Percentiles rank a stretch among this genome's conserved stretches.
These are phyloP conservation scores for Phytopythium sindhum DNA, from an alignment of 352 stramenopile species.

Conservation along the genomic window DNA sequence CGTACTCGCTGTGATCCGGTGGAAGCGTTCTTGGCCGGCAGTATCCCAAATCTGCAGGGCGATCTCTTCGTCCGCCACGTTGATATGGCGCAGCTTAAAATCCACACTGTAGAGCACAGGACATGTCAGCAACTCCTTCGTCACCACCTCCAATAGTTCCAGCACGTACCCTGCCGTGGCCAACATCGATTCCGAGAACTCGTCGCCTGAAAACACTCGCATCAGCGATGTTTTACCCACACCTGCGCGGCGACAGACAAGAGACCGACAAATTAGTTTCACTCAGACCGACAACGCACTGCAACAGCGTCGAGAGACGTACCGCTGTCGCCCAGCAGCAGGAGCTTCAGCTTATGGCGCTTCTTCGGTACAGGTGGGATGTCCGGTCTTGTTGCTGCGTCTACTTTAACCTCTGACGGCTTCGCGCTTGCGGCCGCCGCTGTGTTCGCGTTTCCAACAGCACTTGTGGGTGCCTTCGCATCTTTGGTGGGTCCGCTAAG, in stretches of 20 bases:
- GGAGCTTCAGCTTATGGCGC: slow-evolving; percentile 86
- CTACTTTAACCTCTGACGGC: slow-evolving; percentile 7
- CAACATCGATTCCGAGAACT: slow-evolving; percentile 89
- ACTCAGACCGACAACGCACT: neutral
- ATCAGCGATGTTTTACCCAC: slow-evolving; percentile 94
- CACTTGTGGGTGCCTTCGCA: neutral
- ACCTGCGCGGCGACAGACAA: slow-evolving; percentile 23
- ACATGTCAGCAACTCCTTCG: slow-evolving; percentile 6
- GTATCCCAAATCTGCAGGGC: slow-evolving; percentile 95
- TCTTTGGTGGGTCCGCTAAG: slow-evolving; percentile 22
- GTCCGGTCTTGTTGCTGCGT: neutral
- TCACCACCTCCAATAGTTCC: neutral
- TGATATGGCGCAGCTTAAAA: slow-evolving; percentile 91
- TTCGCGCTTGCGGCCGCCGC: slow-evolving; percentile 10
- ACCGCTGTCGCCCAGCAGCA: slow-evolving; percentile 89
- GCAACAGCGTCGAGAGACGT: slow-evolving; percentile 9
- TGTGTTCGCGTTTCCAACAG: neutral
- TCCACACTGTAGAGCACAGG: slow-evolving; percentile 63
- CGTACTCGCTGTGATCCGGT: slow-evolving; percentile 91
- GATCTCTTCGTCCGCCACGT: slow-evolving; percentile 78
- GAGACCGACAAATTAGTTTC: slow-evolving; percentile 8
- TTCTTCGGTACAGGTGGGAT: slow-evolving; percentile 52
- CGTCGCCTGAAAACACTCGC: slow-evolving; percentile 90
- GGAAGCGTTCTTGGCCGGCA: slow-evolving; percentile 92
- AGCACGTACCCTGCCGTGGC: slow-evolving; percentile 85